A percentile compares a stretch with the other conserved stretches of the same genome.
Conservation (phyloP, 257 asterid species). For the Coffea canephora region DNA sequence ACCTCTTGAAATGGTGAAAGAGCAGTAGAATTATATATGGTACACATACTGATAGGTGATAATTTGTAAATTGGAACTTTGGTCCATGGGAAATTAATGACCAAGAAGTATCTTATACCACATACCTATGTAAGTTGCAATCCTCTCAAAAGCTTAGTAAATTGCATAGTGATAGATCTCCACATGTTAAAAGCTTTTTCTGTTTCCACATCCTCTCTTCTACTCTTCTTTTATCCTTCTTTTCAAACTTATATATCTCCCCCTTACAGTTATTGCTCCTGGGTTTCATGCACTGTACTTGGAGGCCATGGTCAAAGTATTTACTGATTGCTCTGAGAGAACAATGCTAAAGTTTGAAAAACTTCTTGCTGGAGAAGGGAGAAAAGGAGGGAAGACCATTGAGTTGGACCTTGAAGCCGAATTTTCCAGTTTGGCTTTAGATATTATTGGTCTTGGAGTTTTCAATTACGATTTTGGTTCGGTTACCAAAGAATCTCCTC, state of each 20-base stretch:
- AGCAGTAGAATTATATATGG: neutral
- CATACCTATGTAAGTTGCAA: neutral
- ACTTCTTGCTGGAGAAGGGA: constrained; percentile 56
- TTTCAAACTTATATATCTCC: neutral
- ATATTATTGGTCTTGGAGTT: constrained; percentile 92
- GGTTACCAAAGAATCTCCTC: constrained; percentile 91
- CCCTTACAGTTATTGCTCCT: constrained; percentile 78
- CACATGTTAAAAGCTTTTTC: neutral
- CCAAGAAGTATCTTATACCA: neutral
- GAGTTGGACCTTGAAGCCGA: constrained; percentile 93
- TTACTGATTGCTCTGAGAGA: constrained; percentile 76
- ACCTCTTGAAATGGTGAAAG: neutral
- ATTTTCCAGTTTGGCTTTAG: constrained; percentile 90
- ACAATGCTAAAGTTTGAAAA: constrained; percentile 60
- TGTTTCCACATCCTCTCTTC: neutral
- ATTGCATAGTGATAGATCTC: neutral
- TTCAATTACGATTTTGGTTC: constrained; percentile 95
- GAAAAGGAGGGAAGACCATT: constrained; percentile 44
- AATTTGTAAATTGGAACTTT: neutral
- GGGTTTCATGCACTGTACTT: constrained; percentile 84
- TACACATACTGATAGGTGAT: neutral
- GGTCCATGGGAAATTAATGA: neutral
- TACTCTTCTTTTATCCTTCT: neutral
- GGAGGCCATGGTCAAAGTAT: constrained; percentile 94
- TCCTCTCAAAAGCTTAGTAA: neutral